Percentiles rank a stretch among this genome's conserved stretches.
Conservation (phyloP, 176 grass and related monocot species). For the Avena eriantha region DNA sequence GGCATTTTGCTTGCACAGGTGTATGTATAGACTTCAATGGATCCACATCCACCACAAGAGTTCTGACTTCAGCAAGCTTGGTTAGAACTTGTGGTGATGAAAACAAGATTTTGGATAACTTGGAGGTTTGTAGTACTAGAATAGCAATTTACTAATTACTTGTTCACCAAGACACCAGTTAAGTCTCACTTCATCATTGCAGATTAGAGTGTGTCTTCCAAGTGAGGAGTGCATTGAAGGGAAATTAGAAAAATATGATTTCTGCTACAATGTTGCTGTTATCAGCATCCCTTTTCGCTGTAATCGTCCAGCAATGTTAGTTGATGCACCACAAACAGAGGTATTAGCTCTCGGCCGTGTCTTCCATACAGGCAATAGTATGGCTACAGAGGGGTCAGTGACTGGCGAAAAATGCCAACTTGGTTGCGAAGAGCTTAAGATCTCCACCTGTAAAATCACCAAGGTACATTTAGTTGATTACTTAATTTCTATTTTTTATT, state of each 20-base stretch:
- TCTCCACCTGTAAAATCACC: neutral
- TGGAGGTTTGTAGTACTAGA: conserved; percentile 12
- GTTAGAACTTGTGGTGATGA: conserved; percentile 17
- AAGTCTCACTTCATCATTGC: conserved; percentile 3
- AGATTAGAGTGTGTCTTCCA: conserved; percentile 6
- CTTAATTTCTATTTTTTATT: neutral
- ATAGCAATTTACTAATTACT: neutral
- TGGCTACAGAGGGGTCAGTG: neutral
- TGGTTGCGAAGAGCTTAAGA: conserved; percentile 20
- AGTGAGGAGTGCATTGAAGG: neutral
- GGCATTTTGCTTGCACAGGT: conserved; percentile 27
- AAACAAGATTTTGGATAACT: neutral
- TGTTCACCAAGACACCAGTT: conserved; percentile 13
- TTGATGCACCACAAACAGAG: neutral
- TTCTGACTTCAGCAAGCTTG: conserved; percentile 35
- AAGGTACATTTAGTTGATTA: neutral
- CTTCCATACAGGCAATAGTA: conserved; percentile 3
- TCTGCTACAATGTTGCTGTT: conserved; percentile 1
- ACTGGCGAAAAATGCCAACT: neutral
- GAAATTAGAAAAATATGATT: neutral
- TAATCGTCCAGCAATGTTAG: neutral
- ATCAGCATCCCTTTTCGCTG: neutral
- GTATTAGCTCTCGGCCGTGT: neutral
- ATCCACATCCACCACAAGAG: conserved; percentile 9
- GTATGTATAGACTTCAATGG: neutral